Conservation (phyloP, 768 basidiomycete species). For the Auriscalpium vulgare region DNA sequence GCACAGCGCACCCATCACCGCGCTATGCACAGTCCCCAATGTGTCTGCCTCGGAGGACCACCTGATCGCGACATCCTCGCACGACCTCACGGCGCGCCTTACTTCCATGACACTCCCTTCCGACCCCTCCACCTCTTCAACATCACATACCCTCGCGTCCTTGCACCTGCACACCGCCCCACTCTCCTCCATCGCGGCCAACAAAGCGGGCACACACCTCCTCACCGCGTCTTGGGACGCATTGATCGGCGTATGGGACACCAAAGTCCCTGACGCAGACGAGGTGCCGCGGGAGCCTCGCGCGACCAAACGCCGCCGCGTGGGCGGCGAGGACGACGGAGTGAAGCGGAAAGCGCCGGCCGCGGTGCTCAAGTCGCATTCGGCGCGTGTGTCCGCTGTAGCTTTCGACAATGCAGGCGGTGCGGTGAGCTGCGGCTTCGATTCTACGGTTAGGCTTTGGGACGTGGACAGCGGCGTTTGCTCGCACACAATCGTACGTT, state of each 20-base stretch:
- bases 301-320: slow-evolving; percentile 59
- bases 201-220: slow-evolving; percentile 49
- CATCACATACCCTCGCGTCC: slow-evolving; percentile 41
- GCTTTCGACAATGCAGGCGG: slow-evolving; percentile 35
- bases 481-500: slow-evolving; percentile 56
- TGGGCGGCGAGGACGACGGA: slow-evolving; percentile 28
- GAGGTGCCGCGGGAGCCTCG: slow-evolving; percentile 39
- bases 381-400: slow-evolving; percentile 69
- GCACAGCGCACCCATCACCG: slow-evolving; percentile 64
- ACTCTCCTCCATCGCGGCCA: slow-evolving; percentile 61
- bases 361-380: slow-evolving; percentile 75
- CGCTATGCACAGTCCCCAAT: slow-evolving; percentile 45
- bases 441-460: slow-evolving; percentile 87
- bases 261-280: slow-evolving; percentile 49
- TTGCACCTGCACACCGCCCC: slow-evolving; percentile 80
- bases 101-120: slow-evolving; percentile 25
- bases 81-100: slow-evolving; percentile 68
- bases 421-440: slow-evolving; percentile 79
- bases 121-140: background rate
- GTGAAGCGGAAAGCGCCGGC: slow-evolving; percentile 53
- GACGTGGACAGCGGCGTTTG: slow-evolving; percentile 75
- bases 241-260: slow-evolving; percentile 77
- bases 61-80: slow-evolving; percentile 62
- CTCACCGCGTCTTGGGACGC: slow-evolving; percentile 87
- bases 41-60: slow-evolving; percentile 24